A percentile compares a stretch with the other conserved stretches of the same genome.
Evolutionary conservation across 2,329 filamentous ascomycete species (phyloP).

Genomic region (Teratosphaeria pseudoeucalypti): DNA sequence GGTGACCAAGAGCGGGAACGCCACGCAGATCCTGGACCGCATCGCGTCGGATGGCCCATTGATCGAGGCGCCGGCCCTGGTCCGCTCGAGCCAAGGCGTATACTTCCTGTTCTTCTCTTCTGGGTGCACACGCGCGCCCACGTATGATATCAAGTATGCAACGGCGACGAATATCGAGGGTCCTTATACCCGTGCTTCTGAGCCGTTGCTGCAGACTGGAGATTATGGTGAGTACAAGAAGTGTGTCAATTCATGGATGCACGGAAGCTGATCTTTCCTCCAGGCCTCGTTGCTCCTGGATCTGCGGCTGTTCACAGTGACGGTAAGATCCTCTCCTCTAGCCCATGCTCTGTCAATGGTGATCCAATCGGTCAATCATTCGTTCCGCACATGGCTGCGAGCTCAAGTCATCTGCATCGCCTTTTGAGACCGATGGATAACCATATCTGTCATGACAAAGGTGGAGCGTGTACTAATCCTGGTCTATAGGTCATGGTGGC

Average conservation of each 20-base stretch:
- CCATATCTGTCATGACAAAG: too few species aligned
- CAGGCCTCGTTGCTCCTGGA: constrained; percentile 20
- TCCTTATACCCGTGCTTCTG: constrained; percentile 19
- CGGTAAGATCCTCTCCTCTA: background rate
- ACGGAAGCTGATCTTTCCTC: too few species aligned
- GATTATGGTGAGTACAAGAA: constrained; percentile 10
- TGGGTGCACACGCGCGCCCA: constrained; percentile 21
- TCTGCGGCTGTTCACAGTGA: constrained; percentile 17
- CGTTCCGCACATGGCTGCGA: too few species aligned
- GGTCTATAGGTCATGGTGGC: constrained; percentile 3
- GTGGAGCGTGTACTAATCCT: too few species aligned
- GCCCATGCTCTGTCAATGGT: too few species aligned
- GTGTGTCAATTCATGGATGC: too few species aligned
- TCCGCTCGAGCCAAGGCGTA: constrained; percentile 16
- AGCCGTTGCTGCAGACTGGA: constrained; percentile 19
- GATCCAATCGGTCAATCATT: too few species aligned
- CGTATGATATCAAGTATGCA: constrained; percentile 27
- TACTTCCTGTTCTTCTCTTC: constrained; percentile 30
- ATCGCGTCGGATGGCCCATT: constrained; percentile 22
- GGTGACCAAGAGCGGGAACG: constrained; percentile 13
- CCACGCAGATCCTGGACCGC: constrained; percentile 21
- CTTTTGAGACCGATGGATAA: too few species aligned
- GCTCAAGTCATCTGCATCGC: too few species aligned
- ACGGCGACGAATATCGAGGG: constrained; percentile 18
- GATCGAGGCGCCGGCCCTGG: constrained; percentile 25